These are phyloP conservation scores for Syzygium grande DNA, from an alignment of 345 rosid genomes.

Conservation along the genomic window DNA sequence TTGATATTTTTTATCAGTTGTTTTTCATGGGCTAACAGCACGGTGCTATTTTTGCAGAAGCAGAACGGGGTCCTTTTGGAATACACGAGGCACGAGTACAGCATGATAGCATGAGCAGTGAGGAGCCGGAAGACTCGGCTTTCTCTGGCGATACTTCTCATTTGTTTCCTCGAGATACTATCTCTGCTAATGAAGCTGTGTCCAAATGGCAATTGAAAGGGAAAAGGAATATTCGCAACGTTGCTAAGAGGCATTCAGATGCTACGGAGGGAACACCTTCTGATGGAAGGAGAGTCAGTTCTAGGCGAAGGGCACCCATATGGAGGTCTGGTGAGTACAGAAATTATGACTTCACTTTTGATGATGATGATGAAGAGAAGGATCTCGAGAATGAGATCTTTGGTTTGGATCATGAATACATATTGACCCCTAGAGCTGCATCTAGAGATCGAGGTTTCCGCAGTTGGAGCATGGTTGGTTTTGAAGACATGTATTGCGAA, in stretches of 20 bases:
- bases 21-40: conserved; percentile 11
- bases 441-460: conserved; percentile 30
- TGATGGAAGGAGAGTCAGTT: conserved; percentile 27
- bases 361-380: conserved; percentile 38
- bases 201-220: conserved; percentile 93
- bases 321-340: conserved; percentile 26
- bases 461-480: conserved; percentile 28
- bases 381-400: conserved; percentile 28
- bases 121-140: conserved; percentile 64
- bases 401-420: conserved; percentile 27
- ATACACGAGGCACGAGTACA: conserved; percentile 34
- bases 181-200: conserved; percentile 45
- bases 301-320: conserved; percentile 31
- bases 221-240: conserved; percentile 72
- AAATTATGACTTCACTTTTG: conserved; percentile 18
- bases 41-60: conserved; percentile 20
- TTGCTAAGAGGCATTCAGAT: conserved; percentile 43
- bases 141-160: conserved; percentile 56
- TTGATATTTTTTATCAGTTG: not conserved
- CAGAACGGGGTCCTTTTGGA: conserved; percentile 20
- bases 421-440: conserved; percentile 25
- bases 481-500: conserved; percentile 54
- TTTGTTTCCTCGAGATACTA: conserved; percentile 38
- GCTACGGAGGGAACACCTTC: conserved; percentile 21
- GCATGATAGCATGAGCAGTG: conserved; percentile 65